Percentiles rank a stretch among this genome's conserved stretches.
phyloP scores from a whole-genome alignment of 2,329 filamentous ascomycete species.

The Botrytis medusae region DNA sequence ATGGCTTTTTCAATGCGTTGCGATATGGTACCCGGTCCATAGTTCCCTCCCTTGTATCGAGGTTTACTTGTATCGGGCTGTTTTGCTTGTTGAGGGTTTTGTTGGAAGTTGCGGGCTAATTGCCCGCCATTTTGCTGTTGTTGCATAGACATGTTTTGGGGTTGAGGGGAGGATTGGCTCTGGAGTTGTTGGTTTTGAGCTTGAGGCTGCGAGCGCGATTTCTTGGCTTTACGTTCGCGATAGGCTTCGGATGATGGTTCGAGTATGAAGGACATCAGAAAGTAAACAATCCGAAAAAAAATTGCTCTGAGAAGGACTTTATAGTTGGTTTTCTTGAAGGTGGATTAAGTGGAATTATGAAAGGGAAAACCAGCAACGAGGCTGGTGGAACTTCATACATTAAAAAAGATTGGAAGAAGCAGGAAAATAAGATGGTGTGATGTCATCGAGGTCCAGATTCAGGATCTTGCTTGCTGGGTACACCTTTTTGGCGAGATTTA shows the following conservation, averaged over 20 bases:
- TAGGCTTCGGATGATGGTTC: slow-evolving; percentile 21
- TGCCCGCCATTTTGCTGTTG: slow-evolving; percentile 10
- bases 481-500: slow-evolving; percentile 9
- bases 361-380: not conserved
- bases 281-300: not conserved
- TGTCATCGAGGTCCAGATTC: slow-evolving; percentile 21
- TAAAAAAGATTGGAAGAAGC: slow-evolving; percentile 10
- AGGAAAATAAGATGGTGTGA: slow-evolving; percentile 19
- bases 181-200: slow-evolving; percentile 15
- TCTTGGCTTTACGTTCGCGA: slow-evolving; percentile 20
- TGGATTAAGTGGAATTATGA: slow-evolving; percentile 1
- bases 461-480: slow-evolving; percentile 16
- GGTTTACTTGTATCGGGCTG: slow-evolving; percentile 18
- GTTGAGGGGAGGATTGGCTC: not conserved
- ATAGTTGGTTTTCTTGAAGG: not conserved
- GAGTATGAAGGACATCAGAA: slow-evolving; percentile 17
- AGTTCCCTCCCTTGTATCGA: slow-evolving; percentile 20
- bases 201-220: slow-evolving; percentile 10
- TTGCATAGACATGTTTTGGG: slow-evolving; percentile 13
- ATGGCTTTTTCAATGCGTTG: slow-evolving; percentile 20
- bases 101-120: slow-evolving; percentile 14
- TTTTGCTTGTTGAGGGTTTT: slow-evolving; percentile 13
- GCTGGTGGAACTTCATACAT: slow-evolving; percentile 9
- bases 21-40: slow-evolving; percentile 19
- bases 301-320: slow-evolving; percentile 6